Evolutionary conservation across 2,329 filamentous ascomycete species (phyloP).

Genomic region (Neonectria sp.): DNA sequence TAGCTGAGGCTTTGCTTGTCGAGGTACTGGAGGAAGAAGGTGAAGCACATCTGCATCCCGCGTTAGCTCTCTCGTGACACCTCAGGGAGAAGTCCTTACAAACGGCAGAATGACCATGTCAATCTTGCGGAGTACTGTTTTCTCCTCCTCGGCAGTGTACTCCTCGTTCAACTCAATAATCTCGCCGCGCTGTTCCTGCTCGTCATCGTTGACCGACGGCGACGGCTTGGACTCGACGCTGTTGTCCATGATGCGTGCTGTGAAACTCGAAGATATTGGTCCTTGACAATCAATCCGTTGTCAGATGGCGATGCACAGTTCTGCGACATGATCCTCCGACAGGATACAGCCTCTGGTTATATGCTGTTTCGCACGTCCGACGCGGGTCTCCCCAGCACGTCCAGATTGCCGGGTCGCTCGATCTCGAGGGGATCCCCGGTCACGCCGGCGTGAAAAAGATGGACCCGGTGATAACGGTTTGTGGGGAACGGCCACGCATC

Average conservation of each 20-base stretch:
- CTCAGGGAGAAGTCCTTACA: slow-evolving; percentile 33
- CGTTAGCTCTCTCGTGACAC: background rate
- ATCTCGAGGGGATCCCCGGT: slow-evolving; percentile 13
- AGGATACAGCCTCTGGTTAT: slow-evolving; percentile 26
- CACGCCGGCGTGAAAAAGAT: slow-evolving; percentile 9
- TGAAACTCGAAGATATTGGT: background rate
- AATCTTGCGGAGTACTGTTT: slow-evolving; percentile 51
- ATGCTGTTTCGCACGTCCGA: slow-evolving; percentile 16
- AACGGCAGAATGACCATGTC: slow-evolving; percentile 51
- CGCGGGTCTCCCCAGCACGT: background rate
- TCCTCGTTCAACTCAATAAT: slow-evolving; percentile 25
- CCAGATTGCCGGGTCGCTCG: slow-evolving; percentile 13
- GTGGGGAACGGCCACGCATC: slow-evolving; percentile 29
- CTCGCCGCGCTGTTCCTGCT: slow-evolving; percentile 28
- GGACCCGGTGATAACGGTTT: slow-evolving; percentile 23
- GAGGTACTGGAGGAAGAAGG: slow-evolving; percentile 61
- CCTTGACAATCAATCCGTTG: slow-evolving; percentile 3
- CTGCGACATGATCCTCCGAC: slow-evolving; percentile 2
- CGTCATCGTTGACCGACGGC: slow-evolving; percentile 15
- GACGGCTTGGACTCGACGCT: slow-evolving; percentile 21
- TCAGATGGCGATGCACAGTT: background rate
- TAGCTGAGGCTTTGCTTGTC: slow-evolving; percentile 67
- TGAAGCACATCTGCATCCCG: slow-evolving; percentile 52
- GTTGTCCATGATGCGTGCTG: slow-evolving; percentile 6
- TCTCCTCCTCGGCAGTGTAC: slow-evolving; percentile 49